Conservation (phyloP, 345 rosid genomes). For the Aquilaria yunnanensis region DNA sequence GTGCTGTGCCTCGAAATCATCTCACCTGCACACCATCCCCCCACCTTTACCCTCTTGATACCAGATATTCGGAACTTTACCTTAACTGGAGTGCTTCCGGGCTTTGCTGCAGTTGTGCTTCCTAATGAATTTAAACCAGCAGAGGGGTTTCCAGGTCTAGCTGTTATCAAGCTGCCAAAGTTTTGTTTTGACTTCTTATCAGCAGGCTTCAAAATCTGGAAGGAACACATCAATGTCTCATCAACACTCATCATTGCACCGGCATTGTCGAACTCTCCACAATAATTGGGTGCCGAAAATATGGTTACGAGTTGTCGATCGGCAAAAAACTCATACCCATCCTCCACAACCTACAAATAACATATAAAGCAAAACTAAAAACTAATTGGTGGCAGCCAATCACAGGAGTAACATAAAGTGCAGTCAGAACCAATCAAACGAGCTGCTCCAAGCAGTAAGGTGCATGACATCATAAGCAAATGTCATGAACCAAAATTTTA, state of each 20-base stretch:
- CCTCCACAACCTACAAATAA: slow-evolving; percentile 74
- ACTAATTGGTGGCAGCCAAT: neutral
- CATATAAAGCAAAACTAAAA: slow-evolving; percentile 5
- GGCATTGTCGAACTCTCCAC: slow-evolving; percentile 84
- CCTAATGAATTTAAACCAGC: slow-evolving; percentile 27
- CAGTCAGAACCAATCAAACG: slow-evolving; percentile 9
- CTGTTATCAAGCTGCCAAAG: slow-evolving; percentile 35
- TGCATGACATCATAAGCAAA: neutral
- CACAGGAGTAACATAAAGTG: neutral
- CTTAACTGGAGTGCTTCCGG: slow-evolving; percentile 42
- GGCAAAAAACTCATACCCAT: slow-evolving; percentile 92
- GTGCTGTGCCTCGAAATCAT: neutral
- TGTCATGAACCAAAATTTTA: neutral
- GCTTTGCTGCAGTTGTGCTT: slow-evolving; percentile 35
- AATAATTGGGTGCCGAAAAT: slow-evolving; percentile 85
- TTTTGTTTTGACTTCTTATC: slow-evolving; percentile 41
- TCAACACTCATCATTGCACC: slow-evolving; percentile 70
- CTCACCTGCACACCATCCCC: neutral
- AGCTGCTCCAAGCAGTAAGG: neutral
- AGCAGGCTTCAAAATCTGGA: slow-evolving; percentile 76
- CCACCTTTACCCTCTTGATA: neutral
- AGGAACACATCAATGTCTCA: slow-evolving; percentile 73
- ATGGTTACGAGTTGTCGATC: slow-evolving; percentile 76
- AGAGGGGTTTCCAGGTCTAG: slow-evolving; percentile 39
- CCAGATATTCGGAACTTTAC: slow-evolving; percentile 18